Base-by-base conservation (phyloP, 169 alveolate genomes). In the Plasmodium chabaudi region DNA sequence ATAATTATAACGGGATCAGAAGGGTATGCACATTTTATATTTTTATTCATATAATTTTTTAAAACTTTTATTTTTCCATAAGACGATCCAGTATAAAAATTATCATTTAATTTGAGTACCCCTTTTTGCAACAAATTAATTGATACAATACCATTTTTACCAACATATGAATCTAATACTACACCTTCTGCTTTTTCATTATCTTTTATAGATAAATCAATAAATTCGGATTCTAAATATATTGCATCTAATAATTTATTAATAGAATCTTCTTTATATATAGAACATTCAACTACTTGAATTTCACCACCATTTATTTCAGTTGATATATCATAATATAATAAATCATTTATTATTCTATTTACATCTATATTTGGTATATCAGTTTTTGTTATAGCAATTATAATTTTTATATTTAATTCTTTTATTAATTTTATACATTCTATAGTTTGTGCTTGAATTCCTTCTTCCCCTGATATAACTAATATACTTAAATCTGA, bases 371-470 rank as follows among this genome's bases (percentile, higher is more conserved):
- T 63, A 59, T 65, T 67, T 12, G 82, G 60, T 13, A 82, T 17
- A 27, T 97, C 99, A 6, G 95, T 89, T 75, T 97, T 97, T 82
- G 97, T 97, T 9, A 97, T 92, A 2, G 98, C 99, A 17, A 96
- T 97, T 13, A 97, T 88, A 23, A 92, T 88, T 64, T 96, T 97
- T 23, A 95, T 91, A 27, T 93, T 55, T 17, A 69, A 73, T 49
- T 89, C 64, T 69, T 93, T 88, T 23, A 96, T 96, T 15, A 96
- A 69, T 25, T 96, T 93, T n/a, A 97, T 92, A 46, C 96, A 96
- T 92, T 98, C 99, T 17, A 95, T 86, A 2, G 99, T 97, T 94
- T 97, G 97, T 39, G 97, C 98, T 95, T 97, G 96, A 47, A 98
- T 92, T 63, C 99, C 98, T 89, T 97, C 99, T 67, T 95, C 96